Base-by-base conservation (phyloP, 768 basidiomycete genomes). In the Pisolithus albus region DNA sequence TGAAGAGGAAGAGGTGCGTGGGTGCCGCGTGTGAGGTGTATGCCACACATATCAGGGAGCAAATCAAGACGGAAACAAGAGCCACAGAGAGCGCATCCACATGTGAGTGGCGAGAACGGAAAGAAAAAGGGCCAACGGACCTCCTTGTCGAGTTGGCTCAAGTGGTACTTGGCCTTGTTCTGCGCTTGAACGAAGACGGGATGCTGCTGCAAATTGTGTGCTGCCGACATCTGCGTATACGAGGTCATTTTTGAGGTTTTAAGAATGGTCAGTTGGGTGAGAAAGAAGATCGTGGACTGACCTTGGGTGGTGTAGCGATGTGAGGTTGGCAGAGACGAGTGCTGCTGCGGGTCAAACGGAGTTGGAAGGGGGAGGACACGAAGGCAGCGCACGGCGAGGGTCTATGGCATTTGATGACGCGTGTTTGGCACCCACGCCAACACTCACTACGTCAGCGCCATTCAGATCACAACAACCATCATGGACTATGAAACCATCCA, bases 81-180 rank as follows among this genome's bases (percentile, higher is more conserved):
- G 11, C 32, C 32, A 19, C 60, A 26, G 6, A 46, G 30, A 42
- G 9, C 5, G n/a, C 21, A 23, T 5, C 23, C 9, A 19, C 23
- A 21, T 7, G 24, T 19, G 28, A 44, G 46, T 49, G 47, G 47
- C 41, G 34, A 46, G 19, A 21, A 1, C 11, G 10, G 26, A 37
- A 19, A 3, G 9, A 9, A 37, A 1, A 15, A 39, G 36, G 30
- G 36, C 18, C 15, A 18, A 73, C 81, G 37, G 41, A 92, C 94
- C 87, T 98, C 94, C 70, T 96, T 96, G 77, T 98, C 95, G 64
- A 98, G 86, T 77, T 94, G 88, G 70, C 67, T 73, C 64, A 91
- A 71, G 68, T 96, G 91, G 73, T 86, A 81, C 60, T 76, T 76
- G 55, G 83, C 88, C 77, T 86, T 88, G 68, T 81, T 84, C 72